Base-by-base conservation (phyloP, 352 stramenopile species). In the Thalassiosira hispida region DNA sequence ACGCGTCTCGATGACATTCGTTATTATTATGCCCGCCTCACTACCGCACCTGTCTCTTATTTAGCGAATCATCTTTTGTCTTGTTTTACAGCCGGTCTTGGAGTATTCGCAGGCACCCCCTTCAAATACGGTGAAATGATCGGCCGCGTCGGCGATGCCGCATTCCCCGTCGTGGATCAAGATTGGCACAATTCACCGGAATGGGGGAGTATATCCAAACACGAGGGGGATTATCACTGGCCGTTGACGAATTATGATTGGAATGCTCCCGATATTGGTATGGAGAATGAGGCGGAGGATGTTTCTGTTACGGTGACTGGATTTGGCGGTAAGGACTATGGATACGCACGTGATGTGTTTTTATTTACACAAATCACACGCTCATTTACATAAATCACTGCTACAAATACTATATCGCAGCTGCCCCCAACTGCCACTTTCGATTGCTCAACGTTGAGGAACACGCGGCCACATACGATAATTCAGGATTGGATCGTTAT, bases 401-500 rank as follows among this genome's bases (percentile, higher is more conserved):
- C 31, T 38, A 8, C 8, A n/a, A n/a, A n/a, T n/a, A n/a, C n/a
- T n/a, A 38, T 38, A 38, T 38, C 31, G 31, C 59, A 52, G 75
- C 77, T 49, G 68, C 57, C 23, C 73, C 74, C 0, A 83, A 84
- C 35, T 84, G 79, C 64, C 73, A 86, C 56, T 86, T 86, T 67
- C 23, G 67, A 4, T 69, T 86, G 42, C 40, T 84, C 6, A 86
- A 86, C 61, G 67, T 66, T 0, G 47, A 84, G 14, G 79, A 86
- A 60, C 46, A 81, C n/a, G 12, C 9, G 49, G 73, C 67, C 2
- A 18, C 0, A 0, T 86, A 77, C 72, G 73, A 83, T 60, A 56
- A 38, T 42, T 60, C 31, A 2, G 79, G 71, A 12, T 59, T 83
- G 42, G 52, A 80, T 73, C 64, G 79, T 14, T 77, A 84, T 40